Conservation (phyloP, 2,329 filamentous ascomycete species). For the Ceratocystis harringtonii region DNA sequence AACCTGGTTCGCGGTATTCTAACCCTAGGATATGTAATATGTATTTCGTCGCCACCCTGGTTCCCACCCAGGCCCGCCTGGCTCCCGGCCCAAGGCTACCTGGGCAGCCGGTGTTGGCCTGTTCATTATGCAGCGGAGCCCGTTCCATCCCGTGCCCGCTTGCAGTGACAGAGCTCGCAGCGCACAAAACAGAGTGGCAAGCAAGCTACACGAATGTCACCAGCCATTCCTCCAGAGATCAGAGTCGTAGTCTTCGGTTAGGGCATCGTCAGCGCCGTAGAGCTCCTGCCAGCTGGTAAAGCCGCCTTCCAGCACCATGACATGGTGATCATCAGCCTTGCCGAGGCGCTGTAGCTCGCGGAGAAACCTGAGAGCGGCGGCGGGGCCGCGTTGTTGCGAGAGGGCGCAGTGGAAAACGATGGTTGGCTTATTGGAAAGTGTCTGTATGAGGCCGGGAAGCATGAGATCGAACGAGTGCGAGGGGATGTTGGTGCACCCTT, state of each 20-base stretch:
- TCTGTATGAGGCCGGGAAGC: conserved; percentile 69
- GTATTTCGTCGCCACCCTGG: no score
- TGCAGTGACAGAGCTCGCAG: no score
- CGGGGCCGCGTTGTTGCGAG: conserved; percentile 78
- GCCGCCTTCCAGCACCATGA: conserved; percentile 68
- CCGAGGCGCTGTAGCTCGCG: conserved; percentile 24
- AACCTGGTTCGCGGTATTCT: no score
- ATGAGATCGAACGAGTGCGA: conserved; percentile 56
- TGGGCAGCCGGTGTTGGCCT: no score
- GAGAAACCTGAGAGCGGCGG: conserved; percentile 66
- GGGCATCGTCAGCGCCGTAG: conserved; percentile 58
- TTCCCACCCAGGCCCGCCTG: no score
- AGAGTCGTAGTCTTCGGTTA: conserved; percentile 74
- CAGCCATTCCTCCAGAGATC: conserved; percentile 51
- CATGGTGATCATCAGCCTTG: conserved; percentile 42
- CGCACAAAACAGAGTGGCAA: not conserved
- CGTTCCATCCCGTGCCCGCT: no score
- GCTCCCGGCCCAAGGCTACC: no score
- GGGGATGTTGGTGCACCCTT: conserved; percentile 60
- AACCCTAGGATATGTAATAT: no score
- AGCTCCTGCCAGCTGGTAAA: conserved; percentile 82
- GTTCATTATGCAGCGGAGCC: no score
- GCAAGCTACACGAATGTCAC: not conserved
- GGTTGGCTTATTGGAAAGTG: conserved; percentile 58
- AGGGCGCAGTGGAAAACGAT: conserved; percentile 93